Evolutionary conservation across 2,329 filamentous ascomycete genomes (phyloP).

Genomic region (Fusarium anthophilum): DNA sequence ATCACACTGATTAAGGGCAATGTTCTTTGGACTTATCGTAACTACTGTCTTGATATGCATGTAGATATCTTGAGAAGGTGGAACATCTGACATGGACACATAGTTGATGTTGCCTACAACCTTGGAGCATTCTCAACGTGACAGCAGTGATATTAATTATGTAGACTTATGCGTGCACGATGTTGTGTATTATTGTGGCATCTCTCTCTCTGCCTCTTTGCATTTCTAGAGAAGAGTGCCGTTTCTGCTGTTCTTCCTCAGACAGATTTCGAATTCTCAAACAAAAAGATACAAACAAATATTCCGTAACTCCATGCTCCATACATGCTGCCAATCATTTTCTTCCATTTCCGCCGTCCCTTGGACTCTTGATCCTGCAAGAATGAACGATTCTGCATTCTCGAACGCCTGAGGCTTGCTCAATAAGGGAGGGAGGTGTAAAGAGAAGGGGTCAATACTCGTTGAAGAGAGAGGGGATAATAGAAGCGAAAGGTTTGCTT

Average conservation of each 20-base stretch:
- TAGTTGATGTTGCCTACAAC: no score
- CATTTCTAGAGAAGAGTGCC: neutral
- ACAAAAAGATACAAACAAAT: neutral
- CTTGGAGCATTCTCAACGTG: neutral
- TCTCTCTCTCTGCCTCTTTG: neutral
- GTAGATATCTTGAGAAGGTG: neutral
- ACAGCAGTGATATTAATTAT: neutral
- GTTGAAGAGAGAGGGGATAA: conserved; percentile 13
- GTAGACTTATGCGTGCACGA: no score
- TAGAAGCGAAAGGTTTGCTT: neutral
- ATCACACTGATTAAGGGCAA: accelerated
- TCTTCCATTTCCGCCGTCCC: neutral
- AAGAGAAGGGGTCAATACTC: neutral
- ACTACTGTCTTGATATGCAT: neutral
- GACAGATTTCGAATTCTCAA: neutral
- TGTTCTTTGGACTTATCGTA: neutral
- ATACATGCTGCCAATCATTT: neutral
- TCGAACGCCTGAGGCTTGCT: accelerated
- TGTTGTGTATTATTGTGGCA: neutral
- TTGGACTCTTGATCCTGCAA: neutral
- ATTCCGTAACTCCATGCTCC: neutral
- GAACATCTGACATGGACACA: no score
- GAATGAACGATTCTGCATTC: neutral
- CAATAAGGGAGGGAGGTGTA: neutral
- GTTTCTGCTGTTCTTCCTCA: neutral